Evolutionary conservation across 345 rosid genomes (phyloP), one percentile per base, ranked within the genome.

Genomic region (Fremontodendron californicum): DNA sequence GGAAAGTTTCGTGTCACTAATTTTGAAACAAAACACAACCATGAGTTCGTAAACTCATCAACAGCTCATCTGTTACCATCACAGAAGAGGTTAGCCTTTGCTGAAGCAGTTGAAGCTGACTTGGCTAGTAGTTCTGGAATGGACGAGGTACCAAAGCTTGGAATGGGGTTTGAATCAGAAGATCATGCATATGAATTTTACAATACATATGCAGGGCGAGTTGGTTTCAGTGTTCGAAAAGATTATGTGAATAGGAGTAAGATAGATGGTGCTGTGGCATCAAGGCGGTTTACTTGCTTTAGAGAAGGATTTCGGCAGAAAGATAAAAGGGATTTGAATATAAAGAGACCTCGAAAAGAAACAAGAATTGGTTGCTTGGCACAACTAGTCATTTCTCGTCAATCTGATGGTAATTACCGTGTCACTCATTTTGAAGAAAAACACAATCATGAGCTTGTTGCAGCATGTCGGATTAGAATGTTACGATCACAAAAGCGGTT

Each of bases 311-410:
- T 79, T 80, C 71, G 85, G 63, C 84, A 80, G 61, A 81, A 77
- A 72, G 85, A 82, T 77, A 79, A 71, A 70, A 75, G 81, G 6
- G 77, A 74, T 71, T 39, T 64, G 75, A 80, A 64, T 71, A 70
- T 79, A 42, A 82, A 84, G 78, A 84, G 82, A 64, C 75, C 64
- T 27, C 78, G 78, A 29, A 84, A 82, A 77, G 87, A 84, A 77
- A 81, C 84, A 42, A 84, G 85, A 77, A 81, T 81, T 77, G 87
- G 87, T 48, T 84, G 87, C 52, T 57, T 77, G 75, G 87, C 87
- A 4, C 84, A 82, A 70, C 60, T 82, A 48, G 78, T 81, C 54
- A 78, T 84, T 66, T 77, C 83, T 70, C 81, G 82, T 78, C 85
- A 82, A 75, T 40, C 83, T 64, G 77, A 82, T 75, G 83, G 85